Percentiles rank a stretch among this genome's conserved stretches.
These are phyloP conservation scores for Phaffomyces antillensis DNA, from an alignment of 805 yeast species.

Conservation along the genomic window DNA sequence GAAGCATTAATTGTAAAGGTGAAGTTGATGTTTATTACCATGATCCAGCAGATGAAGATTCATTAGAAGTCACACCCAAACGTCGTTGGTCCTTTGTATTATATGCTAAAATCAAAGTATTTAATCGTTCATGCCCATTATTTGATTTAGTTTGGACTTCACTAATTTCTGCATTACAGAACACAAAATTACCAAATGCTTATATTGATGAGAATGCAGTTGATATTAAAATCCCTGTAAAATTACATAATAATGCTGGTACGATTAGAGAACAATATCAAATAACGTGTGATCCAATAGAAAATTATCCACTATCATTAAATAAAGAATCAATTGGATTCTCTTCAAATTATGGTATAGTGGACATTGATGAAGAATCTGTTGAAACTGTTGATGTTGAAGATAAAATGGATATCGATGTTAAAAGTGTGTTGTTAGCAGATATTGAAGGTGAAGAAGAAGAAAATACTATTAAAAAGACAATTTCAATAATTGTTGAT, in stretches of 20 bases:
- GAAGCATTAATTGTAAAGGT: constrained; percentile 47
- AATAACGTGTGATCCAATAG: constrained; percentile 48
- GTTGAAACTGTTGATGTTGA: constrained; percentile 23
- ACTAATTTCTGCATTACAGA: constrained; percentile 52
- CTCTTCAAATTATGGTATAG: constrained; percentile 53
- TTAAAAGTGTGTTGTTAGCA: constrained; percentile 42
- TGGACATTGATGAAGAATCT: constrained; percentile 34
- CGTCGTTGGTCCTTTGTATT: constrained; percentile 51
- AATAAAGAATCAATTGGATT: constrained; percentile 32
- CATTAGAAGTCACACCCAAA: constrained; percentile 29
- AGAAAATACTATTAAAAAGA: constrained; percentile 51
- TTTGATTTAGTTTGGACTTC: constrained; percentile 73
- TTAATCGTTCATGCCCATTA: constrained; percentile 76
- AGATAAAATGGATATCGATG: constrained; percentile 28
- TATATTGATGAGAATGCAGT: constrained; percentile 57
- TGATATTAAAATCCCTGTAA: constrained; percentile 43
- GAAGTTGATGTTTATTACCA: constrained; percentile 39
- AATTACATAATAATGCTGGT: constrained; percentile 45
- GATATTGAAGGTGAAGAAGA: constrained; percentile 86
- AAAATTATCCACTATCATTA: constrained; percentile 32
- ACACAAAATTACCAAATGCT: constrained; percentile 58
- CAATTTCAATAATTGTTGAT: constrained; percentile 39
- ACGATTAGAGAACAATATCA: constrained; percentile 41
- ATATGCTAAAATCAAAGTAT: constrained; percentile 67
- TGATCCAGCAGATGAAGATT: constrained; percentile 32